Conservation (phyloP, 2,329 filamentous ascomycete species). For the Curvularia hawaiiensis region DNA sequence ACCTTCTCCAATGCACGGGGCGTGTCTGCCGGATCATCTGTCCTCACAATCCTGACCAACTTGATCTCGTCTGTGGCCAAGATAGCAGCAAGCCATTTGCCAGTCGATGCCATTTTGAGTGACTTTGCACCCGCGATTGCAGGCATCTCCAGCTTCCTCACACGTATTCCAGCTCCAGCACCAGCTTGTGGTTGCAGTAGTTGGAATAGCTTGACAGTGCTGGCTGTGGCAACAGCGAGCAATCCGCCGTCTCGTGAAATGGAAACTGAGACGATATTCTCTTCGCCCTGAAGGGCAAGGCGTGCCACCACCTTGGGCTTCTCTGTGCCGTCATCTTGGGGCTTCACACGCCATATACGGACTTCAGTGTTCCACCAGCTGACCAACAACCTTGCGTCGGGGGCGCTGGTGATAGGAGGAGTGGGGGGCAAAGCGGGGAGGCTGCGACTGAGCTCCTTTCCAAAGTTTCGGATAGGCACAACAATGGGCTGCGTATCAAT, state of each 20-base stretch:
- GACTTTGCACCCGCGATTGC: slow-evolving; percentile 69
- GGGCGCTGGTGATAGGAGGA: slow-evolving; percentile 73
- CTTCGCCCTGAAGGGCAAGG: slow-evolving; percentile 63
- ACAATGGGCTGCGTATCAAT: slow-evolving; percentile 85
- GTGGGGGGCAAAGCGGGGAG: slow-evolving; percentile 85
- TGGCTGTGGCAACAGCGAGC: slow-evolving; percentile 75
- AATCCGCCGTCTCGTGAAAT: slow-evolving; percentile 75
- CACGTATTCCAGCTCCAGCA: slow-evolving; percentile 65
- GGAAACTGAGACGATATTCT: slow-evolving; percentile 77
- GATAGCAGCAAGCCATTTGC: slow-evolving; percentile 69
- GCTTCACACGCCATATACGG: slow-evolving; percentile 74
- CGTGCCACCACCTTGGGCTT: slow-evolving; percentile 49
- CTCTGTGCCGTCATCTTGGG: slow-evolving; percentile 54
- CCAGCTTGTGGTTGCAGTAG: slow-evolving; percentile 61
- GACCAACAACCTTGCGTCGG: slow-evolving; percentile 74
- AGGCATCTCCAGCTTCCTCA: slow-evolving; percentile 73
- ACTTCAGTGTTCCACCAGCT: slow-evolving; percentile 94
- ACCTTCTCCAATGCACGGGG: slow-evolving; percentile 46
- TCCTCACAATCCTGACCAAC: slow-evolving; percentile 54
- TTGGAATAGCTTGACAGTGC: slow-evolving; percentile 78
- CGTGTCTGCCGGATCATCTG: slow-evolving; percentile 47
- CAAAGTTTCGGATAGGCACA: slow-evolving; percentile 77
- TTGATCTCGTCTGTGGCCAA: slow-evolving; percentile 52
- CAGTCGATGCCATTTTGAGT: slow-evolving; percentile 72
- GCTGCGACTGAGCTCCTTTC: slow-evolving; percentile 78